Conservation (phyloP, 2,329 filamentous ascomycete species). For the Arthroderma sp. region DNA sequence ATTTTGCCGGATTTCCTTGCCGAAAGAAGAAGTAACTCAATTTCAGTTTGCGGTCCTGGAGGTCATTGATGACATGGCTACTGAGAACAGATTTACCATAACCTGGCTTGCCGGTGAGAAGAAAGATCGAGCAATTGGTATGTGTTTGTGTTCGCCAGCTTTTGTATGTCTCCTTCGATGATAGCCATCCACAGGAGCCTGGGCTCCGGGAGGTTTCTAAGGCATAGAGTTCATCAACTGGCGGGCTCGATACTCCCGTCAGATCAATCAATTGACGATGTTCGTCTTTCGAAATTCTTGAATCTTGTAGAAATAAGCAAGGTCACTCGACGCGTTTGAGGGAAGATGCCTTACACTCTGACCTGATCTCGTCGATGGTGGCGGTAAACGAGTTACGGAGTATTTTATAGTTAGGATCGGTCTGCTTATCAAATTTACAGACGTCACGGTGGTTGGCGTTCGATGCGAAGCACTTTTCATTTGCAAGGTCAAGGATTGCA, state of each 20-base stretch:
- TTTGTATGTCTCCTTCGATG: background rate
- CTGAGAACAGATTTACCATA: no score
- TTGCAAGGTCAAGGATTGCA: background rate
- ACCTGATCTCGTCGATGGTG: slow-evolving; percentile 19
- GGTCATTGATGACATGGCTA: no score
- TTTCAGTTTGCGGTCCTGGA: no score
- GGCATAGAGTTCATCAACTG: slow-evolving; percentile 18
- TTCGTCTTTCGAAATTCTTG: background rate
- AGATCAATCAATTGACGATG: background rate
- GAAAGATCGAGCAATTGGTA: no score
- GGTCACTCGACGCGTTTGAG: no score
- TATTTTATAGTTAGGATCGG: slow-evolving; percentile 25
- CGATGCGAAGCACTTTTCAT: background rate
- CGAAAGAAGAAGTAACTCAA: no score
- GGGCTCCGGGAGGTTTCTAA: slow-evolving; percentile 20
- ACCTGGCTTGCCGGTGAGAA: no score
- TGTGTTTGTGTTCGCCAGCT: background rate
- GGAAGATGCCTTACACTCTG: slow-evolving; percentile 4
- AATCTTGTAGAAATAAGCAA: background rate
- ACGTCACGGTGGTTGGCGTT: background rate
- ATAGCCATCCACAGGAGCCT: slow-evolving; percentile 24
- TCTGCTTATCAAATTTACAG: background rate
- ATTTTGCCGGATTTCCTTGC: no score
- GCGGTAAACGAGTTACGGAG: slow-evolving; percentile 24
- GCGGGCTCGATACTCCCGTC: slow-evolving; percentile 13